These are phyloP conservation scores for Epithemia pelagica DNA, from an alignment of 108 stramenopile species.

Conservation along the genomic window DNA sequence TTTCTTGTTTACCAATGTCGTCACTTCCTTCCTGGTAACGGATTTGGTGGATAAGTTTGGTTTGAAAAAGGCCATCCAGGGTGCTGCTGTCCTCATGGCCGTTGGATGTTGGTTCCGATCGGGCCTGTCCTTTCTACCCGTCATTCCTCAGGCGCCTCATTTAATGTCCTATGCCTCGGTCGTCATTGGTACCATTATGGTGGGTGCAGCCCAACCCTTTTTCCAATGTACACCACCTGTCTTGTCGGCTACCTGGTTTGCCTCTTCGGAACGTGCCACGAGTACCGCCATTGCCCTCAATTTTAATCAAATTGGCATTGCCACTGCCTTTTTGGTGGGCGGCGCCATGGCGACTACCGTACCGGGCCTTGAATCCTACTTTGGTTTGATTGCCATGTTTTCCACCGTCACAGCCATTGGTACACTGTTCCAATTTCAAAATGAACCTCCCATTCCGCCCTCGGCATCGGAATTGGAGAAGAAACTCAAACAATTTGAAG, in stretches of 20 bases:
- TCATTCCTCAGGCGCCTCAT: constrained; percentile 6
- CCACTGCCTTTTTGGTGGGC: constrained; percentile 67
- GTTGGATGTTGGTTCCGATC: constrained; percentile 52
- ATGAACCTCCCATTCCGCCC: constrained; percentile 49
- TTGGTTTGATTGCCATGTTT: constrained; percentile 39
- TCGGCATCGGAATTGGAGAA: constrained; percentile 55
- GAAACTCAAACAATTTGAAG: constrained; percentile 44
- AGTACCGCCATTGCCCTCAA: constrained; percentile 62
- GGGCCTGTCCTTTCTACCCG: constrained; percentile 30
- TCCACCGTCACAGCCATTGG: constrained; percentile 36
- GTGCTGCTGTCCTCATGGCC: constrained; percentile 47
- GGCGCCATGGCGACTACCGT: constrained; percentile 42
- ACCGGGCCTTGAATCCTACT: constrained; percentile 41
- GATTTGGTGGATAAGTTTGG: constrained; percentile 50
- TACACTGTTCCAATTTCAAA: constrained; percentile 49
- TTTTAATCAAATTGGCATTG: constrained; percentile 76
- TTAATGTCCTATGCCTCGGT: constrained; percentile 37
- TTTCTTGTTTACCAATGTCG: constrained; percentile 68
- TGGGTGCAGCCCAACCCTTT: constrained; percentile 67
- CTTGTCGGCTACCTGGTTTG: constrained; percentile 61
- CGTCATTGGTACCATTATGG: constrained; percentile 48
- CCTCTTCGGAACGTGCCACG: constrained; percentile 51
- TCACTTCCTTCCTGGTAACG: constrained; percentile 58
- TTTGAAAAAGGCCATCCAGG: constrained; percentile 43
- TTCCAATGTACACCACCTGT: constrained; percentile 76